Evolutionary conservation across 495 filamentous ascomycete species (phyloP).

Genomic region (Patellaria atrata): DNA sequence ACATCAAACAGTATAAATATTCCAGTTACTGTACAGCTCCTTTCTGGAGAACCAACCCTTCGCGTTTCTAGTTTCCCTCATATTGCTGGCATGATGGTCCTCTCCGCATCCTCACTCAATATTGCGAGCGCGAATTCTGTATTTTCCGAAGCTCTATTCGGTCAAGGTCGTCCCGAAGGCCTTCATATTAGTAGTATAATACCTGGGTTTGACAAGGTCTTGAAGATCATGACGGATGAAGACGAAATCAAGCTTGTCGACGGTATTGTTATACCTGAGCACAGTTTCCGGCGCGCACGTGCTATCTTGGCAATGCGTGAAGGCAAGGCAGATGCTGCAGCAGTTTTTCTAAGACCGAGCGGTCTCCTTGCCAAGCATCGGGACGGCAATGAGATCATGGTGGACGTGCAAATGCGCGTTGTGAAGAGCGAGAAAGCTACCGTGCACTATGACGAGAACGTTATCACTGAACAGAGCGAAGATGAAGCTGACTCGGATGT

Average conservation of each 20-base stretch:
- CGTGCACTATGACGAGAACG: constrained; percentile 29
- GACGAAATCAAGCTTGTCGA: constrained; percentile 71
- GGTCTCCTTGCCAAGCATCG: constrained; percentile 76
- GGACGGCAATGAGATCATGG: constrained; percentile 77
- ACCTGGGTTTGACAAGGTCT: constrained; percentile 70
- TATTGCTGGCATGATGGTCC: constrained; percentile 90
- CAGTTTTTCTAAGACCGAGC: constrained; percentile 61
- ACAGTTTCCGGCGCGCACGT: constrained; percentile 81
- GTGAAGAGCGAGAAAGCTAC: constrained; percentile 64
- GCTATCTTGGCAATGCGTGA: constrained; percentile 70
- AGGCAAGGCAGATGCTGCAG: constrained; percentile 58
- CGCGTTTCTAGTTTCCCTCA: constrained; percentile 88
- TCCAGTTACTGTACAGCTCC: constrained; percentile 58
- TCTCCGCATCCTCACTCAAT: constrained; percentile 56
- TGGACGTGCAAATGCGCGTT: constrained; percentile 91
- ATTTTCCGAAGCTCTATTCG: constrained; percentile 83
- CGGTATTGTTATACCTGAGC: constrained; percentile 93
- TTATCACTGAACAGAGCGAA: constrained; percentile 36
- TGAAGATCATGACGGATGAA: constrained; percentile 69
- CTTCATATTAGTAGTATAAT: constrained; percentile 65
- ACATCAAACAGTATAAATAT: constrained; percentile 60
- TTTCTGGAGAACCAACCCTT: constrained; percentile 48
- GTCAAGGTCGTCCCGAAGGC: constrained; percentile 68
- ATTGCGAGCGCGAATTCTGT: constrained; percentile 91
- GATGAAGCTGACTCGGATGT: constrained; percentile 33